Evolutionary conservation across 1,139 yeast genomes (phyloP).

Genomic region (Suhomyces guaymorum): DNA sequence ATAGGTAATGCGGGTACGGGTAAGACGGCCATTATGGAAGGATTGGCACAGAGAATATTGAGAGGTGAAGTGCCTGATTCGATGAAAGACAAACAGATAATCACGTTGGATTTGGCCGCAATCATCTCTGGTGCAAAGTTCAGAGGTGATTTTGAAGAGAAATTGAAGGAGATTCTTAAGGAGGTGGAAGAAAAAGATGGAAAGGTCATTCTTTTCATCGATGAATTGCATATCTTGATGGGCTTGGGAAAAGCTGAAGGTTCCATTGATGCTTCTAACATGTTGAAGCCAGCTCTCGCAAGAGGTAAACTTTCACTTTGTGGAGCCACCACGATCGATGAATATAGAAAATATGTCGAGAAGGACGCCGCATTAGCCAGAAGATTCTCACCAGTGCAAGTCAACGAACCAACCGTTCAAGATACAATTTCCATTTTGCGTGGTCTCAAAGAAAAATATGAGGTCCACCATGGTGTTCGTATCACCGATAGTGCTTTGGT

Average conservation of each 20-base stretch:
- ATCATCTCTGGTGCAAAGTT: conserved; percentile 92
- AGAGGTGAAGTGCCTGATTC: conserved; percentile 94
- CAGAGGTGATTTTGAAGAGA: conserved; percentile 93
- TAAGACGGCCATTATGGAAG: conserved; percentile 95
- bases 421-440: conserved; percentile 91
- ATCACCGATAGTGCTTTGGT: conserved; percentile 91
- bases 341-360: conserved; percentile 82
- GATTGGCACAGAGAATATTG: conserved; percentile 88
- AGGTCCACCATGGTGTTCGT: conserved; percentile 98
- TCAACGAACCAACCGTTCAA: conserved; percentile 88
- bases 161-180: conserved; percentile 77
- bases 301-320: conserved; percentile 92
- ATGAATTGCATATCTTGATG: conserved; percentile 86
- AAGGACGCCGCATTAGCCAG: conserved; percentile 91
- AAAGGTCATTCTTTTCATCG: conserved; percentile 79
- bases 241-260: conserved; percentile 97
- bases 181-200: conserved; percentile 87
- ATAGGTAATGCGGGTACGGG: conserved; percentile 98
- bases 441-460: conserved; percentile 91
- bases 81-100: conserved; percentile 79
- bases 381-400: conserved; percentile 85
- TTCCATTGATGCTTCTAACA: conserved; percentile 90
- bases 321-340: conserved; percentile 94
- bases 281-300: conserved; percentile 91
- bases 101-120: conserved; percentile 84